Evolutionary conservation across 208 protist genomes (phyloP), one percentile per base, ranked within the genome.

Genomic region (Trypanosoma melophagium): DNA sequence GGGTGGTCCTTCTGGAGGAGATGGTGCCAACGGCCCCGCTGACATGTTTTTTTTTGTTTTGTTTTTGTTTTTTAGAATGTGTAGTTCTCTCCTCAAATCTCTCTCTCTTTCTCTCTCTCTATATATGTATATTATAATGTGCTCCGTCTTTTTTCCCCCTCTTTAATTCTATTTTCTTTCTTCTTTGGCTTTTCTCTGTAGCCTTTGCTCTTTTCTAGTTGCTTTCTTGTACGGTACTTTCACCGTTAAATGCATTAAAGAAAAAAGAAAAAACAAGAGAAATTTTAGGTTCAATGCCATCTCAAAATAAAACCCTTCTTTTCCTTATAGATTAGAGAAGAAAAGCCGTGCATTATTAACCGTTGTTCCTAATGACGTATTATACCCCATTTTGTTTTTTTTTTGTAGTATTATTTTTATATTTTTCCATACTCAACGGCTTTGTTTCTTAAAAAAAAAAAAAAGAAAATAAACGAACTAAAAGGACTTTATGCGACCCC

Each of bases 181-280:
- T 47, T 47, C 42, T 47, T 47, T 80, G 65, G 79, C 85, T 77
- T 25, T 80, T 79, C 24, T 77, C 66, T 1, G 10, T 60, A 12
- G 31, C 44, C 10, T 40, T 57, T 57, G 3, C 16, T 9, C 17
- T 40, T 12, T 57, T n/a, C n/a, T 57, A n/a, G 9, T 47, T 10
- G 42, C 10, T 47, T 47, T 47, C 16, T 47, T 47, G 28, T 35
- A 35, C 28, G 28, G 28, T 35, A 35, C 28, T 35, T 35, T 35
- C 28, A 35, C 28, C 5, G 3, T 35, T 1, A 35, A 35, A 35
- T 35, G 28, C 1, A 35, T 35, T 35, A 35, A 35, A 5, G 5
- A 35, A 35, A 5, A 35, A 35, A 35, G 5, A 35, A 35, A 35
- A 35, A 5, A 35, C 1, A 35, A 35, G 5, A 35, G 5, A 35